A percentile compares a stretch with the other conserved stretches of the same genome.
Evolutionary conservation across 1,284 basidiomycete genomes (phyloP).

Genomic region (Moniliella sp.): DNA sequence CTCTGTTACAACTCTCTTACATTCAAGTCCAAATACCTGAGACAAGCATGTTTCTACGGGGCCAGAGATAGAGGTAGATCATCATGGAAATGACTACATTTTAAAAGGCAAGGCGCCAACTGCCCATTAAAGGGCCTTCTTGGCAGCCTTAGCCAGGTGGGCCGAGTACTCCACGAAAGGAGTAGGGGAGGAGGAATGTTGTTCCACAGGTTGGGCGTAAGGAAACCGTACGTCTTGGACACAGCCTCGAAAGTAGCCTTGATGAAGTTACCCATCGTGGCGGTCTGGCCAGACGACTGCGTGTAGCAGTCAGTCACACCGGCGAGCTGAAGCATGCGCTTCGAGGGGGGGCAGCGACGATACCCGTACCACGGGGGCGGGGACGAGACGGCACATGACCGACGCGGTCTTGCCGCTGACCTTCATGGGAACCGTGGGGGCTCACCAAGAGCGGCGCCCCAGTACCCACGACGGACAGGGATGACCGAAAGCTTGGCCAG

Average conservation of each 20-base stretch:
- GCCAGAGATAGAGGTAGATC: no score
- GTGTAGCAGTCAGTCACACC: conserved; percentile 87
- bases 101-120: no score
- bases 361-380: conserved; percentile 89
- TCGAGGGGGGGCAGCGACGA: conserved; percentile 91
- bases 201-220: conserved; percentile 83
- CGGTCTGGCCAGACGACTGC: conserved; percentile 87
- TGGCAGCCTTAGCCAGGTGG: conserved; percentile 1
- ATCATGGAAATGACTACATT: no score
- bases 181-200: conserved; percentile 1
- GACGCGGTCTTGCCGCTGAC: conserved; percentile 95
- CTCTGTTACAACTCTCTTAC: no score
- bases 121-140: conserved; percentile 2
- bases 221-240: conserved; percentile 88
- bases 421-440: conserved; percentile 95
- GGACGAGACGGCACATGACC: conserved; percentile 96
- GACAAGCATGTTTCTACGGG: no score
- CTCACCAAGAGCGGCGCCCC: conserved; percentile 61
- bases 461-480: conserved; percentile 93
- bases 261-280: conserved; percentile 26
- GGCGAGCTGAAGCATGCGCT: conserved; percentile 87
- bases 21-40: no score
- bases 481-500: conserved; percentile 84
- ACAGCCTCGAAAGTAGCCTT: conserved; percentile 80
- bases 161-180: conserved; percentile 2